Base-by-base conservation (phyloP, 2,329 filamentous ascomycete species). In the Trichoderma simmonsii region DNA sequence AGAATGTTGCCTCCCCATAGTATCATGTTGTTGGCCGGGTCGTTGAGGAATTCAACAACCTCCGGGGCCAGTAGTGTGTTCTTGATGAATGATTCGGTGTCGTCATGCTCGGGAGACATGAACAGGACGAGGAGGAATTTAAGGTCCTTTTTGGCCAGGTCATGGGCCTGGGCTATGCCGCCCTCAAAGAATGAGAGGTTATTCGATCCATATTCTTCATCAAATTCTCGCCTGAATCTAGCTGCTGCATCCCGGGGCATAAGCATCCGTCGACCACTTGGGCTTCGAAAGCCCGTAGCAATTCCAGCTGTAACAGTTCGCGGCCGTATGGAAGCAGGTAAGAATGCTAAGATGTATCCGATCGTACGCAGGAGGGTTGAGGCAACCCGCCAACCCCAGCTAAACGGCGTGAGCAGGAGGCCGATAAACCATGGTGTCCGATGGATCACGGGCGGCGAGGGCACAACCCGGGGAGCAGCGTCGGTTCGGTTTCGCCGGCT, bases 1-100 rank as follows among this genome's bases (percentile, higher is more conserved):
- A 94, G 89, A 0, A 98, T 92, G 76, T 94, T 97, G 61, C 96
- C 96, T 54, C 92, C 94, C 96, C 96, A 99, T 3, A 99, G 82
- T 43, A 98, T 85, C 34, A 98, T 88, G 78, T 95, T 92, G 81
- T 94, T 94, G 39, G 86, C 82, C 1, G 92, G 89, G 73, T 95
- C 88, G 74, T 90, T 91, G 76, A 98, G 81, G 77, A 94, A 97
- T 6, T 86, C 83, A 12, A 91, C 86, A 3, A 98, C 90, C 57
- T 95, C 91, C 1, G 89, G 88, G 1, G 91, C 87, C 8, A 98
- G 87, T 0, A 99, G 86, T 0, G 94, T 98, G 30, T 97, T 91
- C 54, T 89, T 89, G 73, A 95, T 89, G 83, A 97, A 99, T 0
- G 88, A 86, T 26, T 90, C 87, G 1, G 93, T 98, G 77, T 98